phyloP scores from a whole-genome alignment of 2,329 filamentous ascomycete species.

The Ophiostoma himal-ulmi region DNA sequence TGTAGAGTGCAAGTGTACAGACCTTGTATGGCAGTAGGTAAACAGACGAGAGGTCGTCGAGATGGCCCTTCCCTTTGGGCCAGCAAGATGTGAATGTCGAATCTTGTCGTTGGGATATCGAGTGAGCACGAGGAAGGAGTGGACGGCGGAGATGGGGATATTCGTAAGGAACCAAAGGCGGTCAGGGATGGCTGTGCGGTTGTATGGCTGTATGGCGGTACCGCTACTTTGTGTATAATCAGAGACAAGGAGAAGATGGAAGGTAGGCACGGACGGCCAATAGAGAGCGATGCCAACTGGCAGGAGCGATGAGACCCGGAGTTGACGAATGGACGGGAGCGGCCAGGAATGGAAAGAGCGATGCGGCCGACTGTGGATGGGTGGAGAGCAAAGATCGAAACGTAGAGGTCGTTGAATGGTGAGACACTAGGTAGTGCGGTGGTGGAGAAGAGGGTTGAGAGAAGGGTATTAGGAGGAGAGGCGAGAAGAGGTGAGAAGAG shows the following conservation, averaged over 20 bases:
- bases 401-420: slow-evolving; percentile 10
- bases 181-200: neutral
- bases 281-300: slow-evolving; percentile 5
- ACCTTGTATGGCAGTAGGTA: neutral
- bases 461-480: neutral
- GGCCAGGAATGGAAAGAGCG: slow-evolving; percentile 4
- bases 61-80: neutral
- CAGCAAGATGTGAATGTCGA: neutral
- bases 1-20: neutral
- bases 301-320: slow-evolving; percentile 2
- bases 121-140: neutral
- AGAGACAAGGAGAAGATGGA: neutral
- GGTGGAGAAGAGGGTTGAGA: neutral
- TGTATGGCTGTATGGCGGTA: neutral
- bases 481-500: neutral
- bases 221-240: neutral
- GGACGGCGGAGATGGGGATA: neutral
- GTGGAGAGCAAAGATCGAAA: slow-evolving; percentile 10
- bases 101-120: neutral
- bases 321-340: slow-evolving; percentile 5
- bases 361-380: slow-evolving; percentile 9
- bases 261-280: neutral
- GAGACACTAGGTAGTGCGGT: slow-evolving; percentile 4
- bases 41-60: slow-evolving; percentile 1
- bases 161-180: neutral